Conservation (phyloP, 805 yeast species). For the Candida ascalaphidarum region DNA sequence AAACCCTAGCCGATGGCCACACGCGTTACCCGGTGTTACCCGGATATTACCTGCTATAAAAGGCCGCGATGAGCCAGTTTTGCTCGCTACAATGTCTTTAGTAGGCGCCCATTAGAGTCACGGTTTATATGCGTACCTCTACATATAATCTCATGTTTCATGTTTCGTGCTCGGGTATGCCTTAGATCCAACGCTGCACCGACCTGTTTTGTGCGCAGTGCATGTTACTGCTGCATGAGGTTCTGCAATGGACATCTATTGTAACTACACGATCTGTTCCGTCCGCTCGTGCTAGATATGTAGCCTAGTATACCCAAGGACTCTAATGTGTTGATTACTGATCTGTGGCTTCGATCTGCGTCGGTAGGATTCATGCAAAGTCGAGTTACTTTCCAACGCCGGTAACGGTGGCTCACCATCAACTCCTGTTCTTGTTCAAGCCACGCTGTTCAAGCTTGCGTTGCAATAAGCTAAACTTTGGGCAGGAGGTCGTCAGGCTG, state of each 20-base stretch:
- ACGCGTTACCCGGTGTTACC: slow-evolving; percentile 8
- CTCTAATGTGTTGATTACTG: too few species aligned
- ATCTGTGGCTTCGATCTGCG: too few species aligned
- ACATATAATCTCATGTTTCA: slow-evolving; percentile 38
- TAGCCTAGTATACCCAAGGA: too few species aligned
- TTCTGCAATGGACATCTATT: too few species aligned
- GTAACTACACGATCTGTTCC: too few species aligned
- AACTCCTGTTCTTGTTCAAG: slow-evolving; percentile 46
- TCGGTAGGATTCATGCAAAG: too few species aligned
- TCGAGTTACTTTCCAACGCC: background rate
- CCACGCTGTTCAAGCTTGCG: slow-evolving; percentile 60
- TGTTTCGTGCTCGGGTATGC: slow-evolving; percentile 91
- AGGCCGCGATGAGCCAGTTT: too few species aligned
- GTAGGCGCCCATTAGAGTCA: slow-evolving; percentile 85
- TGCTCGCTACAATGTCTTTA: slow-evolving; percentile 35
- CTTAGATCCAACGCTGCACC: too few species aligned
- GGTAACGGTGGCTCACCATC: slow-evolving; percentile 8
- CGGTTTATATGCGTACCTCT: slow-evolving; percentile 43
- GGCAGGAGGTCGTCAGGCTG: slow-evolving; percentile 69
- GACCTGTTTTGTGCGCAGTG: slow-evolving; percentile 50
- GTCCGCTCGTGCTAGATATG: too few species aligned
- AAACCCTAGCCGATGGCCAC: too few species aligned
- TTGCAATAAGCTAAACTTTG: slow-evolving; percentile 53
- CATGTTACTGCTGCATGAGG: too few species aligned
- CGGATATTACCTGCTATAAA: slow-evolving; percentile 7